Conservation (phyloP, 495 filamentous ascomycete genomes). For the Cladorrhinum samala region DNA sequence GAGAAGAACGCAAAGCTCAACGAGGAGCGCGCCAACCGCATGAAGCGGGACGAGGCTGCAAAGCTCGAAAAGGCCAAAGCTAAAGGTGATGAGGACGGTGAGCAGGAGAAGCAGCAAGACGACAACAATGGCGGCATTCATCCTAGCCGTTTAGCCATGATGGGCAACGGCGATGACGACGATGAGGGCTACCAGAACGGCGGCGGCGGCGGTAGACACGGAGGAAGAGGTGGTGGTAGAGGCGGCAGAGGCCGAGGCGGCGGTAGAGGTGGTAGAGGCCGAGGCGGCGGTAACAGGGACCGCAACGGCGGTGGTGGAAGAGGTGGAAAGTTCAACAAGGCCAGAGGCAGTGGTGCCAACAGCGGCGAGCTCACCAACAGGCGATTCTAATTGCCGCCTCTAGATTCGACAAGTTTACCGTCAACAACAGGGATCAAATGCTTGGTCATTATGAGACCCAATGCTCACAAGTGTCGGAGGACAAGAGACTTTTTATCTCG, state of each 20-base stretch:
- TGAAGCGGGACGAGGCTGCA: conserved; percentile 46
- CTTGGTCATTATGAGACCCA: too few relatives aligned
- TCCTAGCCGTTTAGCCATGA: conserved; percentile 19
- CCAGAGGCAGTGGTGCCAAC: background rate
- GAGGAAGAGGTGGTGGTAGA: conserved; percentile 12
- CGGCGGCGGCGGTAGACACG: conserved; percentile 10
- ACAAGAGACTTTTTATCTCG: too few relatives aligned
- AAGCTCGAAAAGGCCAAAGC: conserved; percentile 43
- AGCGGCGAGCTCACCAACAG: background rate
- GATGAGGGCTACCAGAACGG: conserved; percentile 7
- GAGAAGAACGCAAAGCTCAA: conserved; percentile 78
- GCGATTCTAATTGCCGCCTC: background rate
- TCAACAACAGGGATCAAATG: too few relatives aligned
- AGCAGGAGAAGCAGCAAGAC: conserved; percentile 6
- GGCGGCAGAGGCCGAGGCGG: background rate
- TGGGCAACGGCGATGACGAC: background rate
- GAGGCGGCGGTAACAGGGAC: background rate
- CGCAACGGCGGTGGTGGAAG: conserved; percentile 4
- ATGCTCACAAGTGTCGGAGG: background rate
- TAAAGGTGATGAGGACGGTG: conserved; percentile 13
- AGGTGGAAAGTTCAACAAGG: too few relatives aligned
- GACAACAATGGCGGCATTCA: conserved; percentile 16
- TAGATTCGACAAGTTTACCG: background rate
- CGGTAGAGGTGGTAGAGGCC: background rate
- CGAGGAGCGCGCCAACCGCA: conserved; percentile 61